Base-by-base conservation (phyloP, 257 asterid species). In the Fraxinus quadrangulata region DNA sequence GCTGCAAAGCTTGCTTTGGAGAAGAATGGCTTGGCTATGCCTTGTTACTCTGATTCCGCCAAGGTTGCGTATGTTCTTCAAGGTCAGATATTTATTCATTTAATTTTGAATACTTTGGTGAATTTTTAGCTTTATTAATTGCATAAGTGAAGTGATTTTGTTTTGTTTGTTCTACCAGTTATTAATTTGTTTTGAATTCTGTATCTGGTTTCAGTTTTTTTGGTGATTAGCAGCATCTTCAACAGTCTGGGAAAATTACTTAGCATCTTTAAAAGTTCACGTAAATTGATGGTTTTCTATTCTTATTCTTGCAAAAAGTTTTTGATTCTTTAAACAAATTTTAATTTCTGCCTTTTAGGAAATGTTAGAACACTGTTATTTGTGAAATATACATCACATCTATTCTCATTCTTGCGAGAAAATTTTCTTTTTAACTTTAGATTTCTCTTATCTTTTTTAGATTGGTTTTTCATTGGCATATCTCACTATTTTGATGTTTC, bases 21-120 rank as follows among this genome's bases (percentile, higher is more conserved):
- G 71, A 89, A 90, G 84, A 80, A 86, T 68, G 96, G 91, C 0
- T 80, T 89, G 24, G 94, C 96, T 16, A 66, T 86, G 45, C 97
- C 96, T 6, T 76, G 81, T 33, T 92, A 89, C 85, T 90, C 90
- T 36, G 94, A 92, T 82, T 92, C 94, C 70, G 90, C 92, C 68
- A 90, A 82, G 86, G 89, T 92, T 4, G 97, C 91, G 5, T 90
- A 88, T 68, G 97, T 92, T 70, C 96, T 92, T 77, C 94, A 90
- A 84, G 97, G 97, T 91, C 42, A 37, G 42, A 36, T 36, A 36
- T 36, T 36, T 36, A 6, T 36, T 6, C 40, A 36, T 36, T 36
- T 7, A 40, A 40, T 40, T 10, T 40, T 36, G 10, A 36, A 37
- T 37, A 7, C 4, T 37, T 11, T 42, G 0, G 17, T 42, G 51